Conservation (phyloP, 805 yeast genomes). For the Pichia manshurica region DNA sequence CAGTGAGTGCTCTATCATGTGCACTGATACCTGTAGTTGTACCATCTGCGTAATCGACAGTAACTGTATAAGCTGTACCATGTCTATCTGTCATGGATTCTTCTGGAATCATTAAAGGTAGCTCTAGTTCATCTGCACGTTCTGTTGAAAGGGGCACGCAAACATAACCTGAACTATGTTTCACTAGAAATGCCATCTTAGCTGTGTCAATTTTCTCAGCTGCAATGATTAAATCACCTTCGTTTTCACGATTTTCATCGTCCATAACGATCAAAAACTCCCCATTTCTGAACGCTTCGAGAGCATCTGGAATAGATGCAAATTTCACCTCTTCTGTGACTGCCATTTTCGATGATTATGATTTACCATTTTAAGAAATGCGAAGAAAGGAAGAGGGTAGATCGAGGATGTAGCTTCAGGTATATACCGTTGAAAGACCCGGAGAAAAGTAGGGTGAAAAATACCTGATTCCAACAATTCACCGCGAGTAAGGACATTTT, state of each 20-base stretch:
- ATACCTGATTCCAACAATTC: no score
- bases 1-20: conserved; percentile 85
- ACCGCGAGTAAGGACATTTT: no score
- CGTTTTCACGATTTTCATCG: conserved; percentile 93
- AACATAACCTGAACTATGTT: conserved; percentile 83
- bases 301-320: conserved; percentile 60
- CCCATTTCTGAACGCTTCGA: conserved; percentile 66
- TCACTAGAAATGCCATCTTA: conserved; percentile 91
- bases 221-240: conserved; percentile 94
- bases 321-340: conserved; percentile 28
- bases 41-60: conserved; percentile 79
- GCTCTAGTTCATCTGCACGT: conserved; percentile 72
- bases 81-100: conserved; percentile 66
- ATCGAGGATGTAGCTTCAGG: no score
- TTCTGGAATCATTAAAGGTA: conserved; percentile 66
- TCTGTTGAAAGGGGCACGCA: conserved; percentile 81
- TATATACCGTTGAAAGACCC: no score
- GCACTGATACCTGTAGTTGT: conserved; percentile 98
- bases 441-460: no score
- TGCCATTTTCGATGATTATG: background rate
- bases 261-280: conserved; percentile 94
- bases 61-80: conserved; percentile 94
- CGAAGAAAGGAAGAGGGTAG: background rate
- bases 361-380: no score
- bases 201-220: conserved; percentile 74